Evolutionary conservation across 2,329 filamentous ascomycete genomes (phyloP).

Genomic region (Karstenula rhodostoma): DNA sequence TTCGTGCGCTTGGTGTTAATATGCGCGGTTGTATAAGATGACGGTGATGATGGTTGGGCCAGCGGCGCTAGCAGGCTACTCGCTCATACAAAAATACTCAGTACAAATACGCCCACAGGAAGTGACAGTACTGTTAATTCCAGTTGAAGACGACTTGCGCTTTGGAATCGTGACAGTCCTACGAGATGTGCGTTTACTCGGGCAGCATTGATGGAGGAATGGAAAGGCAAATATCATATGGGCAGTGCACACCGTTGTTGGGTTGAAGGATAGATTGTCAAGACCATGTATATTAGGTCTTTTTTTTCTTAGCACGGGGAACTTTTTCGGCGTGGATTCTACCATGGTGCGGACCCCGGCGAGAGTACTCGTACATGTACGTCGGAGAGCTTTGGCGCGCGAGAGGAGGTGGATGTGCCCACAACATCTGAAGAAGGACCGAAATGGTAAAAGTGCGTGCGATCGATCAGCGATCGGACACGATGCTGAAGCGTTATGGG

Average conservation of each 20-base stretch:
- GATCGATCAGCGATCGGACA: background rate
- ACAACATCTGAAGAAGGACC: too few relatives aligned
- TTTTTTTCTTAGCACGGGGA: background rate
- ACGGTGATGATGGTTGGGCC: background rate
- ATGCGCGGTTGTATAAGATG: conserved; percentile 11
- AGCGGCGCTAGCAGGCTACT: background rate
- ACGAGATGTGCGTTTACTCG: background rate
- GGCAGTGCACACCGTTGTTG: conserved; percentile 24
- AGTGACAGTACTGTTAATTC: too few relatives aligned
- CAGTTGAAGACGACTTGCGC: background rate
- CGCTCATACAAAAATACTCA: too few relatives aligned
- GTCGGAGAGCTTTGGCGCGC: background rate
- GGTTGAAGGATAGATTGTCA: conserved; percentile 26
- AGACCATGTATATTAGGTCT: conserved; percentile 18
- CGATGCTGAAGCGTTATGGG: too few relatives aligned
- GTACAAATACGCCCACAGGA: too few relatives aligned
- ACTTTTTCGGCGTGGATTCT: background rate
- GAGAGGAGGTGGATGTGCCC: background rate
- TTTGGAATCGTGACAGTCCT: too few relatives aligned
- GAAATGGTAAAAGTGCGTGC: background rate
- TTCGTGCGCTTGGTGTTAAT: background rate
- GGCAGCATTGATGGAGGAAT: too few relatives aligned
- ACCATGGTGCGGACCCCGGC: too few relatives aligned
- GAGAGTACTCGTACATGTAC: too few relatives aligned
- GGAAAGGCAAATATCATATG: conserved; percentile 13